phyloP scores from a whole-genome alignment of 768 basidiomycete genomes.

The Tremella mesenterica region DNA sequence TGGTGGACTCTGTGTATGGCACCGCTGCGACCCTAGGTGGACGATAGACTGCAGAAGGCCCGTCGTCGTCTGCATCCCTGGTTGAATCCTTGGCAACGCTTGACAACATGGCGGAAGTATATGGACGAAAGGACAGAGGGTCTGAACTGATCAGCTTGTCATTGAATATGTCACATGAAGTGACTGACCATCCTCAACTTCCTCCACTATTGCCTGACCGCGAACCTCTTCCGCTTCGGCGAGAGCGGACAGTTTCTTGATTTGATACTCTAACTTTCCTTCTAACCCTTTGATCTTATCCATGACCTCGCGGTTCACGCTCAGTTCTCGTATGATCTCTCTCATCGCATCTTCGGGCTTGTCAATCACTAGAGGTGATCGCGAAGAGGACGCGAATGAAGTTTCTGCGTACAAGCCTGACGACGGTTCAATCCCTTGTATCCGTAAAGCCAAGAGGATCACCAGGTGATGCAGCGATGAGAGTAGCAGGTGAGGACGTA shows the following conservation, averaged over 20 bases:
- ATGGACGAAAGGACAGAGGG: constrained; percentile 83
- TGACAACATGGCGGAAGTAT: constrained; percentile 44
- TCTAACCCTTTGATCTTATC: constrained; percentile 84
- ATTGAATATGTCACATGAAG: not conserved
- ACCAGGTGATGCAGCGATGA: constrained; percentile 77
- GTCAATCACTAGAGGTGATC: not conserved
- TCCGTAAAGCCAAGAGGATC: constrained; percentile 49
- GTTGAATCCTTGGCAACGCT: not conserved
- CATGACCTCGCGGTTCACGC: constrained; percentile 70
- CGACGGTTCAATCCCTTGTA: not conserved
- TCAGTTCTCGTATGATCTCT: constrained; percentile 68
- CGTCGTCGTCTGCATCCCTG: constrained; percentile 17
- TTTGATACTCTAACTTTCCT: constrained; percentile 82
- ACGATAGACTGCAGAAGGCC: constrained; percentile 37
- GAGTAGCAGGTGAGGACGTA: constrained; percentile 75
- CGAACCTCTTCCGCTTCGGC: constrained; percentile 51
- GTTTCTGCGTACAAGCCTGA: not conserved
- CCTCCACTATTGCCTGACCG: constrained; percentile 40
- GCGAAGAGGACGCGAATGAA: not conserved
- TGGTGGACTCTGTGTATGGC: constrained; percentile 60
- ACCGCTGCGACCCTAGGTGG: constrained; percentile 83
- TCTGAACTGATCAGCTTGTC: constrained; percentile 52
- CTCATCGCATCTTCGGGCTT: constrained; percentile 6
- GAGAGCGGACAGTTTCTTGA: constrained; percentile 79
- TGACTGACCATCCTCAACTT: constrained; percentile 56